Evolutionary conservation across 345 rosid species (phyloP).

Genomic region (Turritis glabra): DNA sequence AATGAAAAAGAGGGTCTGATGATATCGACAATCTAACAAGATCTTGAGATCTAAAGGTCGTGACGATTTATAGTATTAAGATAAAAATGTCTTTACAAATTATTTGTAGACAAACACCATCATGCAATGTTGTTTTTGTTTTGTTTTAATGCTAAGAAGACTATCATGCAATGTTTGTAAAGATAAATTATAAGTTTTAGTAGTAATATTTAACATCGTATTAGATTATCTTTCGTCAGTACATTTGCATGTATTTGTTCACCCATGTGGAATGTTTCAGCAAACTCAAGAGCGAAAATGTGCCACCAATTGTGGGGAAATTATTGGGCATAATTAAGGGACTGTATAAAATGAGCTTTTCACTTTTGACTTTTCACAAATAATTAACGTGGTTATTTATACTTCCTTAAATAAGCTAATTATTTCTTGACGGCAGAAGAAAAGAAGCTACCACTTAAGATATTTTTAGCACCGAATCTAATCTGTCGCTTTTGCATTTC

Average conservation of each 20-base stretch:
- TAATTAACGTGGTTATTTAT: neutral
- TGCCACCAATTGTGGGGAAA: slow-evolving; percentile 34
- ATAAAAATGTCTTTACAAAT: neutral
- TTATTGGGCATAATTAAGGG: neutral
- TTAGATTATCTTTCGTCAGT: neutral
- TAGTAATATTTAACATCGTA: neutral
- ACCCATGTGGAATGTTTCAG: slow-evolving; percentile 30
- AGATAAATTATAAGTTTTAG: neutral
- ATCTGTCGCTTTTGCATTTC: slow-evolving; percentile 30
- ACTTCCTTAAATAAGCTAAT: neutral
- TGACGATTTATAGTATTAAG: neutral
- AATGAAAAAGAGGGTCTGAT: slow-evolving; percentile 31
- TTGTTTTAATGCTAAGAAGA: too few relatives aligned
- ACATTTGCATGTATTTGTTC: slow-evolving; percentile 2
- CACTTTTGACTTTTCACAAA: slow-evolving; percentile 17
- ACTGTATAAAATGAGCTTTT: neutral
- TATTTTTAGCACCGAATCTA: slow-evolving; percentile 29
- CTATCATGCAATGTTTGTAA: neutral
- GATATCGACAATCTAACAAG: slow-evolving; percentile 25
- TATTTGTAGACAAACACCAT: neutral
- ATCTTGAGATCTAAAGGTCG: slow-evolving; percentile 5
- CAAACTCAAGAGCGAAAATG: slow-evolving; percentile 8
- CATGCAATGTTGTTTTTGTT: too few relatives aligned
- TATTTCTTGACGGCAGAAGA: neutral
- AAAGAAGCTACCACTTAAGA: neutral